These are phyloP conservation scores for Vararia minispora DNA, from an alignment of 768 basidiomycete genomes.

Conservation along the genomic window DNA sequence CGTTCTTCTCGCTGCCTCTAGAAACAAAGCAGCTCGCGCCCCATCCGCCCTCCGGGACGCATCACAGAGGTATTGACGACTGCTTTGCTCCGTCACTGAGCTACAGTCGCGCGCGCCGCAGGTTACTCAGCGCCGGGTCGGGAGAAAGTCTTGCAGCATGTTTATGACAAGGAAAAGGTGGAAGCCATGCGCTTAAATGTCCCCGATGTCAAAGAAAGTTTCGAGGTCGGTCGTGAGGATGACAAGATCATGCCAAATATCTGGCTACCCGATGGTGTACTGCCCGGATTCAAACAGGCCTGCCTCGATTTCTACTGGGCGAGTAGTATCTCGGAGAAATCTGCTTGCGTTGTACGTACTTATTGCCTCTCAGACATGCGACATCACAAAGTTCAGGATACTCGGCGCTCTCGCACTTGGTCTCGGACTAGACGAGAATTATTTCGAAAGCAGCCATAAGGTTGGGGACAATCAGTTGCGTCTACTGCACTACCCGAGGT, in stretches of 20 bases:
- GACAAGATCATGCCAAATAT: conserved; percentile 38
- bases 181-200: conserved; percentile 20
- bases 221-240: conserved; percentile 43
- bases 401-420: conserved; percentile 39
- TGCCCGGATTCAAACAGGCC: conserved; percentile 43
- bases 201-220: conserved; percentile 39
- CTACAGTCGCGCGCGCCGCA: conserved; percentile 1
- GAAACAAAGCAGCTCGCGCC: conserved; percentile 24
- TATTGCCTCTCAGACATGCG: conserved; percentile 25
- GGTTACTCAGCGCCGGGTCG: conserved; percentile 22
- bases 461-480: conserved; percentile 42
- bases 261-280: conserved; percentile 40
- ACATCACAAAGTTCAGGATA: conserved; percentile 32
- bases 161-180: conserved; percentile 23
- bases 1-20: conserved; percentile 20
- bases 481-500: conserved; percentile 44
- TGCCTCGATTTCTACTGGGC: conserved; percentile 40
- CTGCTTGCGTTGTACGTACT: neutral
- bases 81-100: neutral
- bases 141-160: conserved; percentile 22
- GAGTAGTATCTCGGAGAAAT: neutral
- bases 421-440: conserved; percentile 31
- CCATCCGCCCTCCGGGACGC: conserved; percentile 23
- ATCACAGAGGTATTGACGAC: conserved; percentile 25
- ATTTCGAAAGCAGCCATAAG: conserved; percentile 32